Base-by-base conservation (phyloP, 768 basidiomycete species). In the Coprinopsis sp. region DNA sequence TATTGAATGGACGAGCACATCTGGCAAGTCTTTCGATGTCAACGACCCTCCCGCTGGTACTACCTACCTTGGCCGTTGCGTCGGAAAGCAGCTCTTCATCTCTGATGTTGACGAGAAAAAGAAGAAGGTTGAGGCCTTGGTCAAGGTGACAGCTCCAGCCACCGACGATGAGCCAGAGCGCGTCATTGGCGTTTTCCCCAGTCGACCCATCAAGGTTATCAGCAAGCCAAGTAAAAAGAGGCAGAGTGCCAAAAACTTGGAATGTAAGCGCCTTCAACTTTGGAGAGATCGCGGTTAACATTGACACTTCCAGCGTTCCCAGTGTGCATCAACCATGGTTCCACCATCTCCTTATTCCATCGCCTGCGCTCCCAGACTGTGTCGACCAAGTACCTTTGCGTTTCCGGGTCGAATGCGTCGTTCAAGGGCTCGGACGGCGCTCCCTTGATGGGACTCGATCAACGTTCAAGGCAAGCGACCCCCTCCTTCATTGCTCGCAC, bases 141-240 rank as follows among this genome's bases (percentile, higher is more conserved):
- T 97, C 54, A 91, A 85, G 66, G 84, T 93, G 63, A 84, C 81
- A 55, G 88, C 90, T 29, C 82, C 85, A 6, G 77, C 80, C 13
- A 80, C 81, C 39, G 87, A 90, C 41, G 85, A 89, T 50, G 85
- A 88, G 60, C 79, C 82, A 47, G 88, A 91, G 60, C 78, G 85
- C 30, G 73, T 91, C 28, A 82, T 97, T 55, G 94, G 94, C 18
- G 78, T 81, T 16, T 97, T 97, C 70, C 85, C 89, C 34, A 91
- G 89, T 54, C 84, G 87, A 37, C 84, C 93, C n/a, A 97, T 98
- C 74, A 94, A 93, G 65, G 91, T 98, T 58, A 97, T 98, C 68
- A 91, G 88, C 69, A 98, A 97, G 65, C 95, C 95, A 3, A 91
- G 89, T 71, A 96, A 97, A 76, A 96, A 96, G 77, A 78, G 91